Base-by-base conservation (phyloP, 306 rosid genomes). In the Ormosia emarginata region DNA sequence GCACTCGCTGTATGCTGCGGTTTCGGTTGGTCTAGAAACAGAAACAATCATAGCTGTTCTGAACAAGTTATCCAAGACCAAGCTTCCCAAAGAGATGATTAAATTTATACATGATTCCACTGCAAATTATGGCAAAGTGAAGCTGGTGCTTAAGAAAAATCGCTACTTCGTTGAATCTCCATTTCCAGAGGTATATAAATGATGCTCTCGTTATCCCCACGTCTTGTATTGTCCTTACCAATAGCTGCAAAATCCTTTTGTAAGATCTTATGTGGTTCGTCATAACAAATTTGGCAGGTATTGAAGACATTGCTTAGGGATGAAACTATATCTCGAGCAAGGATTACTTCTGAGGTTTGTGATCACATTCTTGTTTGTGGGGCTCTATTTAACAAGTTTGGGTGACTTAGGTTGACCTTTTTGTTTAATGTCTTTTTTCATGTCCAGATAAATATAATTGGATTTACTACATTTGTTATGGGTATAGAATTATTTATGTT, bases 81-180 rank as follows among this genome's bases (percentile, higher is more conserved):
- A 91, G 91, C 98, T 95, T n/a, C 99, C 99, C 2, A 89, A 93
- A 72, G 98, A 95, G 77, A 95, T 95, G 99, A 86, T 93, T 68
- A 91, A 86, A 57, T 95, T 95, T 69, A 92, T 95, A 46, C 88
- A 95, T 17, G 95, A 86, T 79, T 91, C 98, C 30, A 95, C 99
- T 41, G 88, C 98, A 30, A 95, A 95, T 85, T 95, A 95, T 61
- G 99, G 99, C 62, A 95, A 95, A 88, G 99, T 95, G 86, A 95
- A 95, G 86, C 98, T 95, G 0, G 97, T 93, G 64, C 99, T 95
- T 67, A 95, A 95, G 89, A 95, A 95, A 91, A 95, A 95, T 59
- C 85, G 93, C 30, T 95, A 95, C 87, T 90, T 90, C 29, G 81
- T 95, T 56, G 99, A 95, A 82, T 95, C 99, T 70, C 99, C 99